Evolutionary conservation across 257 asterid species (phyloP).

Genomic region (Mentha longifolia): DNA sequence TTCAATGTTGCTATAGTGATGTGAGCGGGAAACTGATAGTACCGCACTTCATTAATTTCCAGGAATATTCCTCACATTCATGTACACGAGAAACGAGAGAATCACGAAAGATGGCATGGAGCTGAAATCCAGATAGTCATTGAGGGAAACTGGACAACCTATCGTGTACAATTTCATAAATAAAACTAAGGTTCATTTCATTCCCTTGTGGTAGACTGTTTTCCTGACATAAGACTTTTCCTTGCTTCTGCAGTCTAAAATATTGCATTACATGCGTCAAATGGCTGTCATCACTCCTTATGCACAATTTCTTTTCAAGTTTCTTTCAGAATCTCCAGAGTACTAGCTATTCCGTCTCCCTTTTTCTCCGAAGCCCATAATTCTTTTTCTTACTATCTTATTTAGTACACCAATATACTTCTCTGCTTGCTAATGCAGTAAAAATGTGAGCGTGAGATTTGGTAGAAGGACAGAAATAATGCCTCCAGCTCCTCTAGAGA

Average conservation of each 20-base stretch:
- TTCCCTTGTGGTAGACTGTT: conserved; percentile 19
- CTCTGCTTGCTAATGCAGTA: conserved; percentile 46
- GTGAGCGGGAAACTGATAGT: conserved; percentile 19
- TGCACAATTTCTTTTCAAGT: conserved; percentile 86
- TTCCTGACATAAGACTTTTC: conserved; percentile 21
- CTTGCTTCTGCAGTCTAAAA: conserved; percentile 72
- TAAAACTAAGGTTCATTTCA: conserved; percentile 13
- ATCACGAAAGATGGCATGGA: conserved; percentile 79
- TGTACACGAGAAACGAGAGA: conserved; percentile 71
- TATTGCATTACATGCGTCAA: conserved; percentile 93
- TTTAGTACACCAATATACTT: conserved; percentile 25
- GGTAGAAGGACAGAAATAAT: conserved; percentile 85
- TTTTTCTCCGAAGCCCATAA: conserved; percentile 25
- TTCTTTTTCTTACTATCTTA: conserved; percentile 17
- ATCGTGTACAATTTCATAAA: conserved; percentile 64
- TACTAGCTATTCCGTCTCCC: conserved; percentile 45
- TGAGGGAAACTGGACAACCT: conserved; percentile 94
- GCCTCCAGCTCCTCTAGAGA: conserved; percentile 94
- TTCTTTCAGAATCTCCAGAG: conserved; percentile 84
- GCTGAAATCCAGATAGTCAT: conserved; percentile 92
- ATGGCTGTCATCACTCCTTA: conserved; percentile 97
- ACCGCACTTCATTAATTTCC: conserved; percentile 32
- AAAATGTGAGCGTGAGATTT: conserved; percentile 69
- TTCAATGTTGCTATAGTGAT: conserved; percentile 17
- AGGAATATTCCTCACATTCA: conserved; percentile 92